Evolutionary conservation across 2,329 filamentous ascomycete genomes (phyloP).

Genomic region (Aspergillus sp.): DNA sequence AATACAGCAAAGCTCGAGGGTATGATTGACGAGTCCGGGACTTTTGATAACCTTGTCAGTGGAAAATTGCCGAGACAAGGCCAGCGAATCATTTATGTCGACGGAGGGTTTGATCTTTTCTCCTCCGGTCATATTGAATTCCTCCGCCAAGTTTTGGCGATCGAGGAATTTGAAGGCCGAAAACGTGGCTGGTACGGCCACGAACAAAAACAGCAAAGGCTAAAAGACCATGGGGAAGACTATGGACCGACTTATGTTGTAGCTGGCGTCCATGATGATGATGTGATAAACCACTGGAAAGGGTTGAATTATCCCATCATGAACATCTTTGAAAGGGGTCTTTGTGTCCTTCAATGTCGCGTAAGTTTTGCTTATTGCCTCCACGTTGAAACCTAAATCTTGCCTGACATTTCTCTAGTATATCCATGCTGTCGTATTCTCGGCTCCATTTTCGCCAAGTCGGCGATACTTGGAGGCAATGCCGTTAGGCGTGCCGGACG

Average conservation of each 20-base stretch:
- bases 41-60: constrained; percentile 66
- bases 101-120: constrained; percentile 95
- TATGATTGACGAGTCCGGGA: constrained; percentile 59
- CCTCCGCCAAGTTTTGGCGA: constrained; percentile 70
- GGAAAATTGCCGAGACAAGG: constrained; percentile 72
- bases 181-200: constrained; percentile 72
- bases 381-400: background rate
- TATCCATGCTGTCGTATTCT: constrained; percentile 83
- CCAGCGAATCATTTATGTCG: constrained; percentile 89
- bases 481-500: constrained; percentile 71
- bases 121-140: constrained; percentile 97
- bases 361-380: constrained; percentile 49
- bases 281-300: constrained; percentile 94
- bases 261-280: constrained; percentile 90
- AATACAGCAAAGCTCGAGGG: constrained; percentile 36
- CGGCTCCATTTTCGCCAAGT: constrained; percentile 84
- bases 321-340: constrained; percentile 95
- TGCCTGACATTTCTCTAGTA: constrained; percentile 56
- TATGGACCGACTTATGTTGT: constrained; percentile 85
- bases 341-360: constrained; percentile 93
- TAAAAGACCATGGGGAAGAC: constrained; percentile 64
- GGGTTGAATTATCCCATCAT: constrained; percentile 99
- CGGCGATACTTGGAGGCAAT: constrained; percentile 72
- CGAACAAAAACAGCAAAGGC: constrained; percentile 62
- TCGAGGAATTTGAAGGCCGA: constrained; percentile 69